Conservation (phyloP, 2,329 filamentous ascomycete genomes). For the Microsporum audouinii region DNA sequence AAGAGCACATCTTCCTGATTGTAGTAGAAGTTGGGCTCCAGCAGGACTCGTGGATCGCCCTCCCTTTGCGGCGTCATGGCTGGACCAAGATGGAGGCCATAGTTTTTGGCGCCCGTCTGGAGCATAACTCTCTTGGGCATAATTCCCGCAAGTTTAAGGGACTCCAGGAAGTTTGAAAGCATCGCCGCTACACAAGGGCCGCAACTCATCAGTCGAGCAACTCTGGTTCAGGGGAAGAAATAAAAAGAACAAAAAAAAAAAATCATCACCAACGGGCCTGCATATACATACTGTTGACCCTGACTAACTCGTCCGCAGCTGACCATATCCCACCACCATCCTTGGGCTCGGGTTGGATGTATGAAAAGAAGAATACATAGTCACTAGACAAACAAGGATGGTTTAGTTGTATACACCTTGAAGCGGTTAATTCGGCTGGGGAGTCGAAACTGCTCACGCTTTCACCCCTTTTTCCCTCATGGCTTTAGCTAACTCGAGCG, state of each 20-base stretch:
- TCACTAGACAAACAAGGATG: slow-evolving; percentile 20
- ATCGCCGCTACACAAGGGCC: slow-evolving; percentile 19
- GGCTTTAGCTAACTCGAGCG: slow-evolving; percentile 20
- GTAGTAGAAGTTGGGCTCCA: slow-evolving; percentile 23
- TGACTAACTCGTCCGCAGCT: slow-evolving; percentile 40
- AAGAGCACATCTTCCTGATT: slow-evolving; percentile 19
- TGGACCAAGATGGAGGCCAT: slow-evolving; percentile 19
- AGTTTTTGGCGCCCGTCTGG: slow-evolving; percentile 27
- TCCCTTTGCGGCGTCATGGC: slow-evolving; percentile 18
- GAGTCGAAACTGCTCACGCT: slow-evolving; percentile 11
- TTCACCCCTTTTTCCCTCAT: slow-evolving; percentile 19
- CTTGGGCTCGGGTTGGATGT: slow-evolving; percentile 42
- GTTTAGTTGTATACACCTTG: neutral
- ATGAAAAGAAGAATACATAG: slow-evolving; percentile 45
- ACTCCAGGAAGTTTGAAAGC: slow-evolving; percentile 39
- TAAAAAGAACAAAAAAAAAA: neutral
- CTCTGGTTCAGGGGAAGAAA: neutral
- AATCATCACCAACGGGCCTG: neutral
- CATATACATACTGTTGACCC: slow-evolving; percentile 31
- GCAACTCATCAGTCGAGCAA: neutral
- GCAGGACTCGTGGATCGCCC: slow-evolving; percentile 16
- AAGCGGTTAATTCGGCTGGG: neutral
- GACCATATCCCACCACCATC: slow-evolving; percentile 37
- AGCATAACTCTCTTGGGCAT: slow-evolving; percentile 39
- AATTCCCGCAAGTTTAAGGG: slow-evolving; percentile 33